phyloP scores from a whole-genome alignment of 2,329 filamentous ascomycete species.

The Clonostachys solani region DNA sequence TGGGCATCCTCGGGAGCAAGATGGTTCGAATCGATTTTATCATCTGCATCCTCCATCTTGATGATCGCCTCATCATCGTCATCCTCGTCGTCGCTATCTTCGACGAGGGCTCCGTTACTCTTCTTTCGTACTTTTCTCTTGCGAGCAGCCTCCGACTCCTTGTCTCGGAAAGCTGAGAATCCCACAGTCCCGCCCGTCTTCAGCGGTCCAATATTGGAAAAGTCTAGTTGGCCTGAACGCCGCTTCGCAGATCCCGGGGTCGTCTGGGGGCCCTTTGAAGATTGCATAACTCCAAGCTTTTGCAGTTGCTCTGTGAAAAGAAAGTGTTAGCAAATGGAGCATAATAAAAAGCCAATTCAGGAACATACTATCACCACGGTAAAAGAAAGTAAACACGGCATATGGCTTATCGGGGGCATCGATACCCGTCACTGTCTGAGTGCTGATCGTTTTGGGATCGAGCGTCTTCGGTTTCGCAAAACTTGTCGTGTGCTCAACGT shows the following conservation, averaged over 20 bases:
- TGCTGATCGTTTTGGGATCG: conserved; percentile 96
- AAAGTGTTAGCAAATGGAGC: conserved; percentile 9
- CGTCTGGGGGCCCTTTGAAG: conserved; percentile 57
- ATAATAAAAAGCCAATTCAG: neutral
- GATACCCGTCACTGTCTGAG: conserved; percentile 97
- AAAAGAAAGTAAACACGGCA: conserved; percentile 96
- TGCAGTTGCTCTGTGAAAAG: conserved; percentile 74
- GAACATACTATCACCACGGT: conserved; percentile 86
- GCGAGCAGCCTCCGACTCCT: conserved; percentile 51
- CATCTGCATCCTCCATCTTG: conserved; percentile 44
- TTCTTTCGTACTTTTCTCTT: conserved; percentile 56
- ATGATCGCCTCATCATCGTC: conserved; percentile 54
- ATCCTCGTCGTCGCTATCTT: conserved; percentile 74
- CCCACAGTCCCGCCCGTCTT: conserved; percentile 86
- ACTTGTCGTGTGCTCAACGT: conserved; percentile 94
- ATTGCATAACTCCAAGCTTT: conserved; percentile 87
- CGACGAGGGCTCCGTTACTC: conserved; percentile 61
- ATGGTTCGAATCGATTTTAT: conserved; percentile 26
- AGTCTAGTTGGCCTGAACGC: conserved; percentile 78
- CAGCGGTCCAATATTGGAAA: conserved; percentile 77
- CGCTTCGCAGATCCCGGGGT: conserved; percentile 64
- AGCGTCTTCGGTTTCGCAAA: conserved; percentile 95
- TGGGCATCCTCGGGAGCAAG: conserved; percentile 68
- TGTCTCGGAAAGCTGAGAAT: conserved; percentile 83
- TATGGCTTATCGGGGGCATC: conserved; percentile 95